phyloP scores from a whole-genome alignment of 495 filamentous ascomycete species.

The Aspergillus sclerotiicarbonarius region DNA sequence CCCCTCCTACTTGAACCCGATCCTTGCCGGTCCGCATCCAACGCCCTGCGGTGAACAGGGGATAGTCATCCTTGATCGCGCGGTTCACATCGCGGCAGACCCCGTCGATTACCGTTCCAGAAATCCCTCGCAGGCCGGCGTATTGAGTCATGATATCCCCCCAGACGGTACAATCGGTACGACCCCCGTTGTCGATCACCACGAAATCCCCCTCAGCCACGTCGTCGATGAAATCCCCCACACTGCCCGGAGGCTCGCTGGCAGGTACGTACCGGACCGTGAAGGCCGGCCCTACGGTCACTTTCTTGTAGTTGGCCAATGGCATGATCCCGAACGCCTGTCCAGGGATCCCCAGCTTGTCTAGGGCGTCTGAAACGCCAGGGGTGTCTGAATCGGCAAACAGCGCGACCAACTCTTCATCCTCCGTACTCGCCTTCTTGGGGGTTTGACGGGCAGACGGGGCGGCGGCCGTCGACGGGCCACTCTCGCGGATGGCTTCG shows the following conservation, averaged over 20 bases:
- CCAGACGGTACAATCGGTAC: conserved; percentile 25
- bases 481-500: conserved; percentile 13
- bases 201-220: conserved; percentile 21
- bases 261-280: conserved; percentile 24
- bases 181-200: conserved; percentile 23
- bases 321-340: conserved; percentile 23
- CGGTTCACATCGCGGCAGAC: conserved; percentile 24
- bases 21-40: no score
- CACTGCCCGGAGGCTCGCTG: conserved; percentile 21
- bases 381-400: conserved; percentile 24
- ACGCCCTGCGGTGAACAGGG: no score
- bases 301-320: conserved; percentile 18
- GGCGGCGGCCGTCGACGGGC: no score
- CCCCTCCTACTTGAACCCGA: no score
- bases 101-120: conserved; percentile 23
- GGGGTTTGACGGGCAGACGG: conserved; percentile 1
- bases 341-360: conserved; percentile 23
- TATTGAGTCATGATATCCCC: conserved; percentile 27
- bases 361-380: conserved; percentile 24
- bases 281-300: conserved; percentile 23
- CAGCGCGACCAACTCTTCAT: conserved; percentile 20
- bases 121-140: conserved; percentile 19
- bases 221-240: conserved; percentile 25
- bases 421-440: conserved; percentile 13
- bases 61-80: conserved; percentile 13